Conservation (phyloP, 495 filamentous ascomycete genomes). For the Aspergillus heteromorphus region DNA sequence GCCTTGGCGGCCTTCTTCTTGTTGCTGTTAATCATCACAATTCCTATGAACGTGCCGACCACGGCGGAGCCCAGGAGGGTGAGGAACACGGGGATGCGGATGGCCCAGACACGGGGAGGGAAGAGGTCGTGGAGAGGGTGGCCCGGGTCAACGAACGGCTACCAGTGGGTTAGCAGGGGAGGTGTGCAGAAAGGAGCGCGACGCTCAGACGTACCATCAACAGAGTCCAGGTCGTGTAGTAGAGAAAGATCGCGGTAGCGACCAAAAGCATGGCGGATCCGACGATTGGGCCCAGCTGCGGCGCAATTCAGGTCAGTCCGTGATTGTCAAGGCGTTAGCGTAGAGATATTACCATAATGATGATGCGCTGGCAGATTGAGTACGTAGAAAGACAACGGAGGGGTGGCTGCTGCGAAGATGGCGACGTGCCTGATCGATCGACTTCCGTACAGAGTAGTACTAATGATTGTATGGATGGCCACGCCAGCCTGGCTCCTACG, state of each 20-base stretch:
- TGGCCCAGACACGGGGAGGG: constrained; percentile 96
- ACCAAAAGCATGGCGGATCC: constrained; percentile 96
- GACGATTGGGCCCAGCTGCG: constrained; percentile 88
- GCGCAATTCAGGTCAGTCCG: constrained; percentile 4
- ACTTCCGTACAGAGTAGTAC: neutral
- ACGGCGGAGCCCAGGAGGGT: constrained; percentile 88
- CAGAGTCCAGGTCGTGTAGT: constrained; percentile 97
- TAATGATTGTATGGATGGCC: constrained; percentile 1
- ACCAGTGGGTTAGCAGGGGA: neutral
- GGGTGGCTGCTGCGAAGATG: neutral
- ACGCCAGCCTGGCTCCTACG: constrained; percentile 19
- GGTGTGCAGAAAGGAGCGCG: neutral
- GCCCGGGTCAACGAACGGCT: constrained; percentile 96
- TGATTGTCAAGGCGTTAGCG: constrained; percentile 2
- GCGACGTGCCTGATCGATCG: neutral
- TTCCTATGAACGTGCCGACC: constrained; percentile 89
- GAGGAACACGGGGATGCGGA: constrained; percentile 95
- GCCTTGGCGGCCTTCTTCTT: constrained; percentile 94
- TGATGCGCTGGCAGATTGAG: neutral
- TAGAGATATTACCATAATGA: constrained; percentile 25
- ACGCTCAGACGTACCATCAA: constrained; percentile 64
- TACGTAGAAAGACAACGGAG: neutral
- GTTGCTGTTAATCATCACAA: constrained; percentile 99
- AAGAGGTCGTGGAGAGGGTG: constrained; percentile 94
- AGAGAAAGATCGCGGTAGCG: constrained; percentile 92